Conservation (phyloP, 2,329 filamentous ascomycete genomes). For the Ascocoryne sarcoides region DNA sequence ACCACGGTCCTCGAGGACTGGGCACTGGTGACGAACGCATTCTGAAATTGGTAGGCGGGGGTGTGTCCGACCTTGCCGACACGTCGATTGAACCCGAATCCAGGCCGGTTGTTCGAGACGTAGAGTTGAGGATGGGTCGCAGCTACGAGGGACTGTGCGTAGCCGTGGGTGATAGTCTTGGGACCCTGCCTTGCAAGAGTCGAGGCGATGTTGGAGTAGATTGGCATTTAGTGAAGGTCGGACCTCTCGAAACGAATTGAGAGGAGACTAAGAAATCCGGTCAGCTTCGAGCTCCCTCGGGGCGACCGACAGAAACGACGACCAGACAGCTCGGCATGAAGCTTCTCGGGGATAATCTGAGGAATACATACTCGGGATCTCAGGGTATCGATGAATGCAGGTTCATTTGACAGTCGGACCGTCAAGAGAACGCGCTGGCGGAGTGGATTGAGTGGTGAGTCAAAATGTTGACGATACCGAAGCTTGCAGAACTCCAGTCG, state of each 20-base stretch:
- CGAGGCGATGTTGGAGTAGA: conserved; percentile 60
- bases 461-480: neutral
- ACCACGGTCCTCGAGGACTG: conserved; percentile 35
- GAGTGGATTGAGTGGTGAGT: conserved; percentile 22
- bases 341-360: no score
- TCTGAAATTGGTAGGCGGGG: conserved; percentile 58
- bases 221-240: conserved; percentile 78
- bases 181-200: conserved; percentile 94
- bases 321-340: no score
- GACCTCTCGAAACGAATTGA: conserved; percentile 50
- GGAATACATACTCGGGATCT: conserved; percentile 21
- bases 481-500: neutral
- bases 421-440: conserved; percentile 83
- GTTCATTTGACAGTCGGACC: conserved; percentile 97
- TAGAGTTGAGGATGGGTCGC: conserved; percentile 78
- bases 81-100: conserved; percentile 48
- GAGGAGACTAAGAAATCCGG: conserved; percentile 22
- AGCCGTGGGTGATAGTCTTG: conserved; percentile 95
- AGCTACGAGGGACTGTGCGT: conserved; percentile 95
- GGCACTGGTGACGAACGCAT: conserved; percentile 56
- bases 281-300: conserved; percentile 8
- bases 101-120: conserved; percentile 55
- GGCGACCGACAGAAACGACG: no score
- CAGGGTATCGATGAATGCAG: conserved; percentile 51
- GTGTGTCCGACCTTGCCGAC: conserved; percentile 38